phyloP scores from a whole-genome alignment of 2,329 filamentous ascomycete species.

The Ophiostoma angusticollis region DNA sequence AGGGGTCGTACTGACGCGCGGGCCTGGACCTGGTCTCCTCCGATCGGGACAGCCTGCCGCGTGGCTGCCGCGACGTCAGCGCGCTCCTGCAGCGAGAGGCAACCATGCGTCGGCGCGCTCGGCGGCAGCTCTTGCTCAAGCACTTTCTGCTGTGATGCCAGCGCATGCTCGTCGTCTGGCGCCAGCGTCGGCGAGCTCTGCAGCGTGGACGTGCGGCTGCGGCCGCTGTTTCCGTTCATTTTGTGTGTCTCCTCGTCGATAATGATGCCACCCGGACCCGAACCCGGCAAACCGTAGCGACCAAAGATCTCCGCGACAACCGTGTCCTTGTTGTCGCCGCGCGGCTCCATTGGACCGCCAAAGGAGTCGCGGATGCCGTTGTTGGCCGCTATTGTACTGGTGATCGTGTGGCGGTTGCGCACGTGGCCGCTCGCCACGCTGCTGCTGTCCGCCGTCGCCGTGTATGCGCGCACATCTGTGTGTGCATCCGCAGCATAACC shows the following conservation, averaged over 20 bases:
- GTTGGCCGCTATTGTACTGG: neutral
- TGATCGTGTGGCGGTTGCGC: neutral
- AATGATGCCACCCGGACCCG: no score
- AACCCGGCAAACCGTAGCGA: no score
- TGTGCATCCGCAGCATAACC: neutral
- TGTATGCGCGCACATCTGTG: neutral
- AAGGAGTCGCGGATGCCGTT: constrained; percentile 8
- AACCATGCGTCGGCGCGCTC: neutral
- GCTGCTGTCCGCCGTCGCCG: neutral
- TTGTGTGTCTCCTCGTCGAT: neutral
- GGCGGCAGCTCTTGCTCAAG: neutral
- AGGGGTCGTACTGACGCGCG: constrained; percentile 3
- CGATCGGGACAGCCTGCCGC: constrained; percentile 1
- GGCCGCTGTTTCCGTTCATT: neutral
- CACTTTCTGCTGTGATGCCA: no score
- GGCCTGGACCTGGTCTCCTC: neutral
- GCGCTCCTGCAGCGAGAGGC: constrained; percentile 7
- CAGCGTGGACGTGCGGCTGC: neutral
- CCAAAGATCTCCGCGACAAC: no score
- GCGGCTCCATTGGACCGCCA: constrained; percentile 2
- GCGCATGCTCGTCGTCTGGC: constrained; percentile 6
- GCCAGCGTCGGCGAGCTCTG: constrained; percentile 7
- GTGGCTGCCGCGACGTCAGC: neutral
- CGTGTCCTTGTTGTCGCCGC: neutral
- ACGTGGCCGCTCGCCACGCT: neutral